Evolutionary conservation across 1,139 yeast genomes (phyloP), one percentile per base, ranked within the genome.

Genomic region (Kodamaea derodonti): DNA sequence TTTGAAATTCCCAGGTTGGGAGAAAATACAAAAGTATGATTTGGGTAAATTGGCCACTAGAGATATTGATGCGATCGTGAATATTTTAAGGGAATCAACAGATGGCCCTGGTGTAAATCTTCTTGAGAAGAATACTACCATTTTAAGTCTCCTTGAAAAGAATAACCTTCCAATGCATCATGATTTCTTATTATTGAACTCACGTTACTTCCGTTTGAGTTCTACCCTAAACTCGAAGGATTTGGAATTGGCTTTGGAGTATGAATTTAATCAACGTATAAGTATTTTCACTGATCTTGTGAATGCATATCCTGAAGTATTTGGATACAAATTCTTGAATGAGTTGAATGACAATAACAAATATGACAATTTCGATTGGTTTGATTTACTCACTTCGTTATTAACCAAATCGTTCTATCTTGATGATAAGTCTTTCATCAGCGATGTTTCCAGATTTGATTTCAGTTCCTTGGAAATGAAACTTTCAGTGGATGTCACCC

Each of bases 331-430:
- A 31, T 30, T 38, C 1, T 37, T 62, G 3, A 22, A 43, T 14
- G 61, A 60, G 4, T 56, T 59, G 31, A 52, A 53, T 29, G 36
- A 31, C 4, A 25, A 24, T 1, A 25, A 26, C 1, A 23, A 16
- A 0, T 39, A 40, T 2, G 51, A 50, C 20, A 18, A 35, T 14
- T 33, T 51, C 31, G 80, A 73, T 39, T 70, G 75, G 73, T 70
- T 66, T 48, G 84, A 78, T 41, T 45, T 65, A 24, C 47, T 72
- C 2, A 51, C 71, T 0, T 63, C 76, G 31, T 38, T 52, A 0
- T 41, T 77, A 2, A 64, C 81, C 1, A 62, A 65, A 25, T 62
- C 82, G 0, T 78, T 69, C 41, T 67, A 63, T 39, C 46, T 52
- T 22, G 72, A 69, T 34, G 70, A 67, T 17, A 56, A 54, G 7